Evolutionary conservation across 257 asterid species (phyloP).

Genomic region (Solanum pimpinellifolium): DNA sequence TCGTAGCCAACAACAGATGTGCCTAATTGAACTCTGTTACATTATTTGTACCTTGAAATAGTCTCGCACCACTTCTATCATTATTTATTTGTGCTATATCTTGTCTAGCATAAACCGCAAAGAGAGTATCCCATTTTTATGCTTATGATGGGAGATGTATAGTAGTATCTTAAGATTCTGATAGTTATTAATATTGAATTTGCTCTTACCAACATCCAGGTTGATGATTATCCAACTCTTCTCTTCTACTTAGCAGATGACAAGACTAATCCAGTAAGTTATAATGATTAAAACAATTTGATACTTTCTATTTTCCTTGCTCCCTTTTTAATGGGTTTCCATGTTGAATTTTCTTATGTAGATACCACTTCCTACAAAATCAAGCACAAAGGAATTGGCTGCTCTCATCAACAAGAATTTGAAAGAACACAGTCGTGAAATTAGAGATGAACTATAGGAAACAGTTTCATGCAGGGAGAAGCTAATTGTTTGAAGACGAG

Average conservation of each 20-base stretch:
- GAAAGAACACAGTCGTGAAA: constrained; percentile 28
- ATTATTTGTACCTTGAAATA: not conserved
- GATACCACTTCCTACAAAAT: constrained; percentile 55
- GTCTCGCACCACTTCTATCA: not conserved
- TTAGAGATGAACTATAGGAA: constrained; percentile 73
- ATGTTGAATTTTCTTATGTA: constrained; percentile 6
- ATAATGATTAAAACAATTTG: not conserved
- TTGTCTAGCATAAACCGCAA: not conserved
- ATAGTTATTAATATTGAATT: not conserved
- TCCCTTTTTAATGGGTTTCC: not conserved
- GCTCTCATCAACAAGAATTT: constrained; percentile 57
- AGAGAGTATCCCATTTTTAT: not conserved
- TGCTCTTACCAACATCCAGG: constrained; percentile 28
- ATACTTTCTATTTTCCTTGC: not conserved
- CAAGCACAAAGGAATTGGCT: constrained; percentile 66
- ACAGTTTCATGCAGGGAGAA: not conserved
- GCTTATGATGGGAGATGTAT: not conserved
- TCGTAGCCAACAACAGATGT: not conserved
- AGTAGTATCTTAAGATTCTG: not conserved
- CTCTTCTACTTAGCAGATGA: constrained; percentile 65
- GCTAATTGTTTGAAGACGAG: not conserved
- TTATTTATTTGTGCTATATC: not conserved
- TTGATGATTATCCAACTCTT: constrained; percentile 68
- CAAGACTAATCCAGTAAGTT: constrained; percentile 56
- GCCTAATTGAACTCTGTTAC: not conserved